These are phyloP conservation scores for Diaporthe velutina DNA, from an alignment of 2,329 filamentous ascomycete species.

Conservation along the genomic window DNA sequence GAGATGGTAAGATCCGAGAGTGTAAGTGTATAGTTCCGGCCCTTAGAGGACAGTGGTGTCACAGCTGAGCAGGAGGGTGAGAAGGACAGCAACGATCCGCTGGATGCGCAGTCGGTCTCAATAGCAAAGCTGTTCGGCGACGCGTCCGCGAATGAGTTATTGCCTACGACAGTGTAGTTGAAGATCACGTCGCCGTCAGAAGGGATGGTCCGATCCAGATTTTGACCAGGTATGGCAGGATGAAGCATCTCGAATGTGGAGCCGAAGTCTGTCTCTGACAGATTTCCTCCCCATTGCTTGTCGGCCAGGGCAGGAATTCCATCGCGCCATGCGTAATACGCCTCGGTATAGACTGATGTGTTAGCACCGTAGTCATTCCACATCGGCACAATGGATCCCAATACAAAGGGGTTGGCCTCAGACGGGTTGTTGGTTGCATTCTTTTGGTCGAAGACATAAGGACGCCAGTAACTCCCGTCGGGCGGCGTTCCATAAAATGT, in stretches of 20 bases:
- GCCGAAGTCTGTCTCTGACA: conserved; percentile 55
- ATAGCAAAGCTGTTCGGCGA: conserved; percentile 58
- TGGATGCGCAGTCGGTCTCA: conserved; percentile 51
- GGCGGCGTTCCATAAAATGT: conserved; percentile 59
- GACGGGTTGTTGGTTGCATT: conserved; percentile 62
- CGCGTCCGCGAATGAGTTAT: conserved; percentile 47
- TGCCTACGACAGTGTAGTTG: conserved; percentile 48
- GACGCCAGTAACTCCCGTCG: conserved; percentile 58
- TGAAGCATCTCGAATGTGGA: conserved; percentile 55
- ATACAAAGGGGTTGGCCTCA: conserved; percentile 53
- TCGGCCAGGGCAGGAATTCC: conserved; percentile 64
- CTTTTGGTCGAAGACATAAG: conserved; percentile 62
- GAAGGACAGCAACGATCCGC: conserved; percentile 48
- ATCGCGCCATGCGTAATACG: conserved; percentile 64
- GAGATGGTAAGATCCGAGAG: conserved; percentile 53
- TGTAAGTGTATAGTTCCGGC: conserved; percentile 67
- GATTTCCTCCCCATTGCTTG: conserved; percentile 66
- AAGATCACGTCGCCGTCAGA: conserved; percentile 53
- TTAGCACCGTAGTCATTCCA: conserved; percentile 70
- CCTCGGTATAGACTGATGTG: conserved; percentile 63
- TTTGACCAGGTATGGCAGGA: conserved; percentile 58
- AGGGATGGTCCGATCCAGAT: conserved; percentile 58
- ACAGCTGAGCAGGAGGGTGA: conserved; percentile 54
- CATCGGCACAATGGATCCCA: conserved; percentile 62
- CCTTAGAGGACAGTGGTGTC: conserved; percentile 66